Evolutionary conservation across 2,329 filamentous ascomycete genomes (phyloP), one percentile per base, ranked within the genome.

Genomic region (Talaromyces islandicus): DNA sequence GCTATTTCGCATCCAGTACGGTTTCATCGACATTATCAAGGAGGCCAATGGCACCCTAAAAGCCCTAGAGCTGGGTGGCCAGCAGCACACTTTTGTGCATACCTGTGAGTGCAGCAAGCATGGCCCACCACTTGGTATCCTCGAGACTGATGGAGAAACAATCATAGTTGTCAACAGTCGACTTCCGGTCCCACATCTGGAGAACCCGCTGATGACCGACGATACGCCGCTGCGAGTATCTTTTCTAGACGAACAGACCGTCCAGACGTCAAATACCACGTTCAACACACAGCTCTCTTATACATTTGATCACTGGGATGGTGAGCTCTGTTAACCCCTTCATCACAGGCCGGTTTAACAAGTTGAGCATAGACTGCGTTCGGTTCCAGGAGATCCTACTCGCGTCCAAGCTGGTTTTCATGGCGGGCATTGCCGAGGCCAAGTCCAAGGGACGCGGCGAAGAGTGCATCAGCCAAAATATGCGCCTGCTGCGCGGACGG

Each of bases 401-500:
- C 7, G 68, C 69, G 17, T 72, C 75, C 4, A 73, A 72, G 57
- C 65, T 78, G 30, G 60, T 75, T 25, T 75, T 77, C 54, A 73
- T 76, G 32, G 74, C 73, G 0, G 75, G 75, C 0, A 75, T 78
- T 56, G 75, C 75, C 1, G 74, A 77, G 59, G 75, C 74, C 48
- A 76, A 75, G 52, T 77, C 75, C 50, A 78, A 77, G 61, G 75
- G 75, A 9, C 73, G 75, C 7, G 75, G 75, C 0, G 75, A 78
- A 60, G 75, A 78, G 67, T 77, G 75, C 57, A 77, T 78, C 66
- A 77, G 74, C 55, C 75, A 78, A 63, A 78, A 78, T 59, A 60
- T 78, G 17, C 73, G 75, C 4, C 70, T 77, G 9, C 66, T 77
- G 3, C 72, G 71, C 1, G 71, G 70, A 1, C 62, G 64, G 1